Evolutionary conservation across 306 rosid species (phyloP), one percentile per base, ranked within the genome.

Genomic region (Nissolia schottii): DNA sequence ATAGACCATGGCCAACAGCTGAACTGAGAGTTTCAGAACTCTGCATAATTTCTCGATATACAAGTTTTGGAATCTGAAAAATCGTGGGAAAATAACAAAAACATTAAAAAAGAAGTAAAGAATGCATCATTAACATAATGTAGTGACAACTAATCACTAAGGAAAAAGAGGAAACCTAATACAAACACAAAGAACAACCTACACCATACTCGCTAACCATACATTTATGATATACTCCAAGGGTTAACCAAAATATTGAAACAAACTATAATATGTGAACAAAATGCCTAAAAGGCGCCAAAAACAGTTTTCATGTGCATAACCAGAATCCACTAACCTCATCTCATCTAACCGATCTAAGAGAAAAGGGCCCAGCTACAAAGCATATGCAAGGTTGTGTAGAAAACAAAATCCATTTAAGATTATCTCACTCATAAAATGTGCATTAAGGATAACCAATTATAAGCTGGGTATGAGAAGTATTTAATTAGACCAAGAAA

Each of bases 51-150:
- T 88, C 99, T 78, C 29, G 77, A 80, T 85, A 82, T 57, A 95
- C 86, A 56, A 91, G 90, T 80, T 88, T 95, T 7, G 99, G 99
- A 62, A 95, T 77, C 99, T 95, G 85, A 25, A 56, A 76, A 15
- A 34, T 10, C 15, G 3, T 40, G 29, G 35, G 7, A 19, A 48
- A 78, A 37, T 13, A 70, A 23, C 8, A 79, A 29, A 35, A 65
- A 48, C 51, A 60, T 14, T 29, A 75, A 67, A 53, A 60, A 19
- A 27, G 7, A 49, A 63, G 32, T n/a, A 28, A 43, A 29, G 64
- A 53, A 48, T 41, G 45, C 63, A 62, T 13, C 43, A 61, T 28
- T 34, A 55, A 43, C 76, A 45, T 22, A 20, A 61, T 19, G 32
- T 40, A 35, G 15, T 46, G 46, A 61, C 45, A 59, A 14, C 68